A percentile compares a stretch with the other conserved stretches of the same genome.
Conservation (phyloP, 805 yeast species). For the Wickerhamiella parazyma region DNA sequence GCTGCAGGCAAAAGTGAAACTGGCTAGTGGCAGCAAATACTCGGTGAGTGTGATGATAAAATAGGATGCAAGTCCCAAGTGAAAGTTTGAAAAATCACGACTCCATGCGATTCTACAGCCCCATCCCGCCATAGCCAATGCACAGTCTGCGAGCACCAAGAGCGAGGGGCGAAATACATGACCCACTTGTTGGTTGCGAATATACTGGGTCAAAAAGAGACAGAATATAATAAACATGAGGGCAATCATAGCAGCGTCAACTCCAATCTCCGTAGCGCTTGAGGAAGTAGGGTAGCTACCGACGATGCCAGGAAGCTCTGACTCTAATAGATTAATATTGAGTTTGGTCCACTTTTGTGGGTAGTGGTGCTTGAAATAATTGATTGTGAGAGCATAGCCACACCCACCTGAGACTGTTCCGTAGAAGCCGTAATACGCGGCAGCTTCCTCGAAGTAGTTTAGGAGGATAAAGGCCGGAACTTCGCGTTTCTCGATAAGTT, state of each 20-base stretch:
- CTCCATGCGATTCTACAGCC: constrained; percentile 2
- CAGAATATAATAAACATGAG: not conserved
- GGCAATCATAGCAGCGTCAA: not conserved
- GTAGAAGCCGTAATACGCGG: not conserved
- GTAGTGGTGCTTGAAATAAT: not conserved
- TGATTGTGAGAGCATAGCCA: not conserved
- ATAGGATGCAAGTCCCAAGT: not conserved
- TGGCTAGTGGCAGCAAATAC: not conserved
- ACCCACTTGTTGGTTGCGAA: not conserved
- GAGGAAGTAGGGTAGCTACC: constrained; percentile 2
- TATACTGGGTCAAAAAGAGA: not conserved
- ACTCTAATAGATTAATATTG: not conserved
- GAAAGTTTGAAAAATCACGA: not conserved
- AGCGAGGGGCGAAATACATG: not conserved
- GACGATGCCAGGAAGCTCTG: constrained; percentile 1
- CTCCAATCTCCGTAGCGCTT: not conserved
- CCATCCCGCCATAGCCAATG: not conserved
- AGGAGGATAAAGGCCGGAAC: not conserved
- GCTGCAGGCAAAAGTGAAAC: not conserved
- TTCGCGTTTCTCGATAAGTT: not conserved
- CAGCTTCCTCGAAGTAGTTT: not conserved
- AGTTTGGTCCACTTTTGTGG: not conserved
- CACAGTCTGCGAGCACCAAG: not conserved
- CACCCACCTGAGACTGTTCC: not conserved
- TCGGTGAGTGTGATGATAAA: not conserved